phyloP scores from a whole-genome alignment of 106 monocot species.

The Posidonia australis region DNA sequence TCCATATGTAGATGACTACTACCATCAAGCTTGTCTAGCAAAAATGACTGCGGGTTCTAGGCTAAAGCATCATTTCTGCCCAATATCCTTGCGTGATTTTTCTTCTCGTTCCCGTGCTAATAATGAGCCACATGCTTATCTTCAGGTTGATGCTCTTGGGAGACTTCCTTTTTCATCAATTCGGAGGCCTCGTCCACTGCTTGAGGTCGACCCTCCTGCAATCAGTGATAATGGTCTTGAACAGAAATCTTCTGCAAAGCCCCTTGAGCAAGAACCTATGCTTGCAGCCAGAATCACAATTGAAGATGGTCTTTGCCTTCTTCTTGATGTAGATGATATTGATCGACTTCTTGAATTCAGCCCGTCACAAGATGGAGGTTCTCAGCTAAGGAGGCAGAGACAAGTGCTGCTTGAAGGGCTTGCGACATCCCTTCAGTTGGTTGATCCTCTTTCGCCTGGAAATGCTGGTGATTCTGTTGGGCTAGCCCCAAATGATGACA shows the following conservation, averaged over 20 bases:
- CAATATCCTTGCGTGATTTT: slow-evolving; percentile 34
- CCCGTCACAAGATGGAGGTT: slow-evolving; percentile 19
- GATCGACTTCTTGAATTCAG: slow-evolving; percentile 13
- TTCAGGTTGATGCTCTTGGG: slow-evolving; percentile 49
- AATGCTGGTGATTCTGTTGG: not conserved
- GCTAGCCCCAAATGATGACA: slow-evolving; percentile 7
- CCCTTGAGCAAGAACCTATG: slow-evolving; percentile 24
- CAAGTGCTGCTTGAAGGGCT: slow-evolving; percentile 14
- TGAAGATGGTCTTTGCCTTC: slow-evolving; percentile 24
- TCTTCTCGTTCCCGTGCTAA: slow-evolving; percentile 20
- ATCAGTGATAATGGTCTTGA: slow-evolving; percentile 8
- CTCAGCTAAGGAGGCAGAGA: slow-evolving; percentile 12
- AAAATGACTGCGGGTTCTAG: slow-evolving; percentile 21
- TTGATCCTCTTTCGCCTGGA: slow-evolving; percentile 12
- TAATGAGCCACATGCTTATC: slow-evolving; percentile 38
- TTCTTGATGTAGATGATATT: slow-evolving; percentile 30
- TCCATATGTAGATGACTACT: slow-evolving; percentile 58
- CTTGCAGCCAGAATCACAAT: slow-evolving; percentile 22
- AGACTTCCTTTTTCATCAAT: slow-evolving; percentile 45
- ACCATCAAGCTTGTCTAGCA: slow-evolving; percentile 58
- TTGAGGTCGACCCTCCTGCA: slow-evolving; percentile 7
- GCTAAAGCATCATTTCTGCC: slow-evolving; percentile 34
- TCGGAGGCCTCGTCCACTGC: slow-evolving; percentile 26
- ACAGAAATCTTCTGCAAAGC: slow-evolving; percentile 9
- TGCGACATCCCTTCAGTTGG: slow-evolving; percentile 15